A percentile compares a stretch with the other conserved stretches of the same genome.
Conservation (phyloP, 1,139 yeast genomes). For the Saccharomyces hybrid region DNA sequence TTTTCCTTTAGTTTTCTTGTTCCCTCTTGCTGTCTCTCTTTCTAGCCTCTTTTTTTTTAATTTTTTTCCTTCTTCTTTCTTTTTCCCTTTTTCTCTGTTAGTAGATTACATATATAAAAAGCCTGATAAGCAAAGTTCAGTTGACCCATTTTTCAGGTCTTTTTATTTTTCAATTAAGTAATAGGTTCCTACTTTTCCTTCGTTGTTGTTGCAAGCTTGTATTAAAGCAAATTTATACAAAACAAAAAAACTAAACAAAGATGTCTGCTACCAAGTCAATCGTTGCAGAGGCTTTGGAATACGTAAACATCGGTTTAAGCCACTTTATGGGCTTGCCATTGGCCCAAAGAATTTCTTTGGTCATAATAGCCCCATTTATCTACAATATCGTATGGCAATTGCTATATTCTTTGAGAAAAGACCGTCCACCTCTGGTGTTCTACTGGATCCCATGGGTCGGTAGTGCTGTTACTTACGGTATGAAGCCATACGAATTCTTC, state of each 20-base stretch:
- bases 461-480: conserved; percentile 80
- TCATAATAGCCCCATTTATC: conserved; percentile 37
- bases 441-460: conserved; percentile 97
- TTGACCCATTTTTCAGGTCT: neutral
- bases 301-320: conserved; percentile 9
- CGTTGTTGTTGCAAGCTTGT: neutral
- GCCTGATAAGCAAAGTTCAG: neutral
- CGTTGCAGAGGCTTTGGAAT: conserved; percentile 13
- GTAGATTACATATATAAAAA: neutral
- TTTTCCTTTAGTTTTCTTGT: neutral
- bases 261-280: conserved; percentile 10
- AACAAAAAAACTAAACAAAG: neutral
- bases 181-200: neutral
- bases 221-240: neutral
- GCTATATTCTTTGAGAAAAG: conserved; percentile 61
- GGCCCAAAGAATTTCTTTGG: conserved; percentile 24
- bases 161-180: neutral
- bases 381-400: conserved; percentile 67
- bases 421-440: conserved; percentile 81
- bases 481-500: conserved; percentile 88
- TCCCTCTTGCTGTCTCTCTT: neutral
- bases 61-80: neutral
- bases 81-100: neutral
- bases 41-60: neutral
- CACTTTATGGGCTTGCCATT: conserved; percentile 27